Evolutionary conservation across 2,329 filamentous ascomycete genomes (phyloP).

Genomic region (Neurospora sp.): DNA sequence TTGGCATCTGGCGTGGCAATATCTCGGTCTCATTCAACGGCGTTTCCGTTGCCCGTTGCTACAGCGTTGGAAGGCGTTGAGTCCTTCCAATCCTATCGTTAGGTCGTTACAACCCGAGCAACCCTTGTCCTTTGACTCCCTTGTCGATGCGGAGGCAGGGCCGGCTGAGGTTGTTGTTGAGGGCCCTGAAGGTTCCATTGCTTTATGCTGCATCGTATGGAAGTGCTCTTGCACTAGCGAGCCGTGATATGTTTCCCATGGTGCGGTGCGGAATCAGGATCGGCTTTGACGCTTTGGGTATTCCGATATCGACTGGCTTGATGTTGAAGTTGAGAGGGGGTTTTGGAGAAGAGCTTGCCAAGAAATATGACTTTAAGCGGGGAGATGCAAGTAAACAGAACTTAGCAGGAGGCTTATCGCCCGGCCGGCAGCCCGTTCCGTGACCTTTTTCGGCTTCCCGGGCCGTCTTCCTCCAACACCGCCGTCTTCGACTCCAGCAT

Average conservation of each 20-base stretch:
- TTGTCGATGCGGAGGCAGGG: background rate
- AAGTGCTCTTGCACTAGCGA: background rate
- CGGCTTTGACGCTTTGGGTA: background rate
- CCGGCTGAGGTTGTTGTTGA: background rate
- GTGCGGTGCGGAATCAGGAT: background rate
- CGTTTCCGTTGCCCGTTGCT: background rate
- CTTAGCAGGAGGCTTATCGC: background rate
- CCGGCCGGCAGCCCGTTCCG: background rate
- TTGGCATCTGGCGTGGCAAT: background rate
- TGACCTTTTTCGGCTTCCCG: background rate
- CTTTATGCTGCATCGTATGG: background rate
- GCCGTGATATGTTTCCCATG: background rate
- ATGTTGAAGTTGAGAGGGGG: background rate
- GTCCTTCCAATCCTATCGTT: background rate
- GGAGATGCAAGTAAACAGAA: background rate
- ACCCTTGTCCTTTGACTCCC: background rate
- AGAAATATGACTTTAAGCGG: background rate
- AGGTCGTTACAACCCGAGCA: background rate
- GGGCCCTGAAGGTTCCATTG: background rate
- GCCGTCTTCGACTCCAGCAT: background rate
- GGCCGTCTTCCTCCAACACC: background rate
- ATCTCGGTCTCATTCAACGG: background rate
- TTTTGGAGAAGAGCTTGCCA: background rate
- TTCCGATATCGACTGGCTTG: background rate
- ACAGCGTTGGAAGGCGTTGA: background rate